These are phyloP conservation scores for Gossypium arboreum DNA, from an alignment of 345 rosid species.

Conservation along the genomic window DNA sequence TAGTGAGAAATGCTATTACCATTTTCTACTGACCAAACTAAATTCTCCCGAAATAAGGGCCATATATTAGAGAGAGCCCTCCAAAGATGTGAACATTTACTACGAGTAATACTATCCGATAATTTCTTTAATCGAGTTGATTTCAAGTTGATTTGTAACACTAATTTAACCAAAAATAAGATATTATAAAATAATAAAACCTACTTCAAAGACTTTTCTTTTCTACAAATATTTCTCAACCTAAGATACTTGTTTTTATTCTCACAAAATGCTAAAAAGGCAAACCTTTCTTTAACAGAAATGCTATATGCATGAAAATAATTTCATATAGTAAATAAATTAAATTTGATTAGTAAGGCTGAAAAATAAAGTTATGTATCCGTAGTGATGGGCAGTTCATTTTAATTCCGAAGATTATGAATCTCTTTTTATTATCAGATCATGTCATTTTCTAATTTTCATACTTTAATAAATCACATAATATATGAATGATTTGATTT, in stretches of 20 bases:
- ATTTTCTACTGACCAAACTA: too few species aligned
- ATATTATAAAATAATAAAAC: background rate
- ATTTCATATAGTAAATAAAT: background rate
- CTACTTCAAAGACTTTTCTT: background rate
- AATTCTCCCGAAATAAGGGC: too few species aligned
- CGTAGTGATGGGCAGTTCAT: background rate
- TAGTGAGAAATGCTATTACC: too few species aligned
- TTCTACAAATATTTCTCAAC: background rate
- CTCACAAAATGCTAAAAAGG: background rate
- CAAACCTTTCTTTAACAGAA: background rate
- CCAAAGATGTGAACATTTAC: too few species aligned
- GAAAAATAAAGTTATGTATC: background rate
- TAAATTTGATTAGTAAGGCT: background rate
- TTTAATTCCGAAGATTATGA: constrained; percentile 12
- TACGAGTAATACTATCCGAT: too few species aligned
- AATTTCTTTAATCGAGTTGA: too few species aligned
- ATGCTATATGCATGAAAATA: background rate
- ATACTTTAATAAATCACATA: background rate
- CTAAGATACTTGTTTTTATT: background rate
- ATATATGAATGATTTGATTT: constrained; percentile 7
- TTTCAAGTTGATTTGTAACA: too few species aligned
- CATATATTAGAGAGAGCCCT: too few species aligned
- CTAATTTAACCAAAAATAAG: too few species aligned
- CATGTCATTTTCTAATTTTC: background rate
- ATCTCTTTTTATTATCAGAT: background rate